Evolutionary conservation across 2,329 filamentous ascomycete species (phyloP), one percentile per base, ranked within the genome.

Genomic region (Nannizzia gypsea): DNA sequence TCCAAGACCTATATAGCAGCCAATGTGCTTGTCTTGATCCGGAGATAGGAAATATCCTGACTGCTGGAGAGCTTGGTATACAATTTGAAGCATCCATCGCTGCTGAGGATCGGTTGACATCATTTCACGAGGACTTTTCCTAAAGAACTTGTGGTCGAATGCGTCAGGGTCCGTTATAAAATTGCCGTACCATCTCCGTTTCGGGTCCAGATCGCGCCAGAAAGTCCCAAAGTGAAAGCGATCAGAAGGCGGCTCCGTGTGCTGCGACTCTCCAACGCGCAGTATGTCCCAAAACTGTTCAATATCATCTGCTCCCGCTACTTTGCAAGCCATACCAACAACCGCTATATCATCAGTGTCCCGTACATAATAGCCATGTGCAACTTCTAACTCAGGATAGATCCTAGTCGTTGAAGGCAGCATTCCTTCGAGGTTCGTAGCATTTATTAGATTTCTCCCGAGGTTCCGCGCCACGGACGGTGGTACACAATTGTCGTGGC

Each of bases 401-500:
- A n/a, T 42, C 20, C 11, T 40, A 8, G 38, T 6, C 8, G 26
- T 17, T 34, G 50, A 26, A 34, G 50, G 8, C 3, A 9, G 15
- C n/a, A 54, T 31, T n/a, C 3, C 17, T 22, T 59, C 58, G 15
- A 56, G 58, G 26, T 59, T 55, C 36, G 34, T 50, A 15, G 40
- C 58, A 44, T 56, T 34, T 20, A 59, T 31, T 20, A 59, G 38
- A 31, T 59, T 52, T 34, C 42, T n/a, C n/a, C 66, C 65, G 5
- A 70, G 60, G 24, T 63, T 65, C 6, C 67, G 66, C 46, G 68
- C 57, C 24, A 71, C 31, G 24, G 71, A 65, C 2, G 71, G 69
- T 26, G 74, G 73, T 2, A 76, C 59, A 58, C 67, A 68, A 22
- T 70, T 67, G 50, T 76, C 73, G 1, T 66, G 65, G 1, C 75